Evolutionary conservation across 768 basidiomycete genomes (phyloP), one percentile per base, ranked within the genome.

Genomic region (Lactarius trivialis): DNA sequence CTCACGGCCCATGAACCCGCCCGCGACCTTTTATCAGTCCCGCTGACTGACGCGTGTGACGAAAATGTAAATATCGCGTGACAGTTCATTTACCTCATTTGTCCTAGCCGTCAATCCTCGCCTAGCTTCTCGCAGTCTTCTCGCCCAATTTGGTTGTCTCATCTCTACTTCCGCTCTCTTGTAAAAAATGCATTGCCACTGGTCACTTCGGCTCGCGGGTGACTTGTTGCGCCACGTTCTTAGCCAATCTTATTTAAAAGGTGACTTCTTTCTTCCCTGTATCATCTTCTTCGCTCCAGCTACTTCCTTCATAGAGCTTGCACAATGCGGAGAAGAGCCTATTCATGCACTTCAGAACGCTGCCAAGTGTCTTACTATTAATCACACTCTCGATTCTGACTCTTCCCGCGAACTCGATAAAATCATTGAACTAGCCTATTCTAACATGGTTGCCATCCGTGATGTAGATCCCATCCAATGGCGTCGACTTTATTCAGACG

Each of bases 401-500:
- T 45, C 53, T 64, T 58, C 53, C 53, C 50, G 56, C 8, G 52
- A 68, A 8, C 67, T 85, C 26, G 76, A 81, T 24, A 57, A 65
- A 1, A 71, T 91, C n/a, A 75, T 83, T 30, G 58, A 71, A 36
- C 67, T 72, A 2, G 79, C 87, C 0, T 75, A 88, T 69, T 71
- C 77, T 48, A 70, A 76, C 33, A 81, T 93, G 76, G 76, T 81
- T 3, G 66, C 73, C 9, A 68, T 70, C 65, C 73, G 68, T 19
- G 76, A 67, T 65, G 71, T 67, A 48, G 63, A 60, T 55, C 74
- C 70, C 64, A 75, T 69, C 21, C 75, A 76, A 45, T 91, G 88
- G 85, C 79, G 89, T 51, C 77, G 82, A 55, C 68, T 93, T 15
- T 93, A 92, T 72, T 88, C 90, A 45, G 91, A 96, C 67, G 79